Evolutionary conservation across 2,329 filamentous ascomycete genomes (phyloP).

Genomic region (Colletotrichum navitas): DNA sequence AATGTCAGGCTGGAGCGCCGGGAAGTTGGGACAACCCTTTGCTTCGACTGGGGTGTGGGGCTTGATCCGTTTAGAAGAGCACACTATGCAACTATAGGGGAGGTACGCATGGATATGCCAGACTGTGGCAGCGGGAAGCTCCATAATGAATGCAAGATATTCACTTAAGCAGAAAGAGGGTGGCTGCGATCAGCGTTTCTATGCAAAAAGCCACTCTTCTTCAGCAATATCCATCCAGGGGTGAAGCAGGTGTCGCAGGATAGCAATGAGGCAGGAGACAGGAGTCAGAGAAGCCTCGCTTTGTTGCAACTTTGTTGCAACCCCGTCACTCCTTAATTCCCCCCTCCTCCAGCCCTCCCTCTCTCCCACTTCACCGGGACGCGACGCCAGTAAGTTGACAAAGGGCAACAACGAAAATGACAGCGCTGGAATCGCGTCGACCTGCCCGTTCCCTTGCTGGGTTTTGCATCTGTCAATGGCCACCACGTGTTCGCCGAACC

Average conservation of each 20-base stretch:
- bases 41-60: conserved; percentile 15
- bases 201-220: conserved; percentile 40
- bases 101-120: conserved; percentile 31
- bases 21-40: conserved; percentile 16
- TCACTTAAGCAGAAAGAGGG: conserved; percentile 7
- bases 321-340: neutral
- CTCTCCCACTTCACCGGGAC: neutral
- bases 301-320: neutral
- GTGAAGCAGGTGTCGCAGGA: conserved; percentile 25
- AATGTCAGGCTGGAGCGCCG: conserved; percentile 22
- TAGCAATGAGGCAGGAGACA: conserved; percentile 18
- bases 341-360: neutral
- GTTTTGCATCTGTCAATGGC: conserved; percentile 32
- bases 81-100: conserved; percentile 1
- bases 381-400: conserved; percentile 2
- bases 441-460: neutral
- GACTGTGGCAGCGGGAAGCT: conserved; percentile 25
- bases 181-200: conserved; percentile 26
- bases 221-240: conserved; percentile 37
- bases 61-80: neutral
- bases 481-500: conserved; percentile 38
- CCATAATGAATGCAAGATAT: conserved; percentile 29
- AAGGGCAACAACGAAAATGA: conserved; percentile 18
- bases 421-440: conserved; percentile 33
- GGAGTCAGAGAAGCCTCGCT: conserved; percentile 22